These are phyloP conservation scores for Biscogniauxia mediterranea DNA, from an alignment of 2,329 filamentous ascomycete species.

Conservation along the genomic window DNA sequence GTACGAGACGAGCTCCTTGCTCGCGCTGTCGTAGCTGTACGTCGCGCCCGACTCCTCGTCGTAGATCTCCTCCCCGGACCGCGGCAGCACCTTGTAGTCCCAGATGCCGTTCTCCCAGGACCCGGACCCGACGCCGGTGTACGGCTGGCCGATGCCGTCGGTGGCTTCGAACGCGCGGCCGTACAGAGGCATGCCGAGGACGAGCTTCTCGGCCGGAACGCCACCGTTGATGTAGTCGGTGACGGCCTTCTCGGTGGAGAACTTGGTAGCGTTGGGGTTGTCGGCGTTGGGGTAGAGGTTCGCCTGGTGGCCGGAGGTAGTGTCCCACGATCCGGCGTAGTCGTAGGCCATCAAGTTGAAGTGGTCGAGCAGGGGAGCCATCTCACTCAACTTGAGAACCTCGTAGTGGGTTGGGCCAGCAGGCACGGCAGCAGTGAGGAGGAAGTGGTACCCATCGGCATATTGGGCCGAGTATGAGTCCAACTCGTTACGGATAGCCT, in stretches of 20 bases:
- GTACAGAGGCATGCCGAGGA: constrained; percentile 79
- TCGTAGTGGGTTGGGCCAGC: constrained; percentile 49
- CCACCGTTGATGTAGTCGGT: constrained; percentile 62
- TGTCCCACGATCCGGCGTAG: constrained; percentile 68
- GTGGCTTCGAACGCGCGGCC: constrained; percentile 67
- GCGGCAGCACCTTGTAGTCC: constrained; percentile 78
- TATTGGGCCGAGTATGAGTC: constrained; percentile 46
- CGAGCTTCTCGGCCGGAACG: constrained; percentile 64
- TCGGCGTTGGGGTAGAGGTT: constrained; percentile 61
- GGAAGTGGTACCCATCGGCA: constrained; percentile 49
- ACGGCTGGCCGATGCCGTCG: constrained; percentile 63
- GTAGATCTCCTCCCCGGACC: constrained; percentile 52
- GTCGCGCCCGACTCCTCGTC: constrained; percentile 60
- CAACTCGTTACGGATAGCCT: constrained; percentile 45
- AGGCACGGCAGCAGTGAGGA: constrained; percentile 52
- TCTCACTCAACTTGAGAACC: constrained; percentile 44
- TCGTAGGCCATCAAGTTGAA: constrained; percentile 73
- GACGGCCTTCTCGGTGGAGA: constrained; percentile 65
- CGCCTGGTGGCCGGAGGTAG: constrained; percentile 63
- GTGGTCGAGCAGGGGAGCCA: constrained; percentile 50
- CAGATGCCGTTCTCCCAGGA: constrained; percentile 73
- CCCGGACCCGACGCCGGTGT: constrained; percentile 62
- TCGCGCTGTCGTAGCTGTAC: constrained; percentile 65
- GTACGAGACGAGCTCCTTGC: constrained; percentile 68
- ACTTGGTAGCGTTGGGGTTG: constrained; percentile 63